Evolutionary conservation across 352 stramenopile genomes (phyloP).

Genomic region (Phytophthora hibernalis): DNA sequence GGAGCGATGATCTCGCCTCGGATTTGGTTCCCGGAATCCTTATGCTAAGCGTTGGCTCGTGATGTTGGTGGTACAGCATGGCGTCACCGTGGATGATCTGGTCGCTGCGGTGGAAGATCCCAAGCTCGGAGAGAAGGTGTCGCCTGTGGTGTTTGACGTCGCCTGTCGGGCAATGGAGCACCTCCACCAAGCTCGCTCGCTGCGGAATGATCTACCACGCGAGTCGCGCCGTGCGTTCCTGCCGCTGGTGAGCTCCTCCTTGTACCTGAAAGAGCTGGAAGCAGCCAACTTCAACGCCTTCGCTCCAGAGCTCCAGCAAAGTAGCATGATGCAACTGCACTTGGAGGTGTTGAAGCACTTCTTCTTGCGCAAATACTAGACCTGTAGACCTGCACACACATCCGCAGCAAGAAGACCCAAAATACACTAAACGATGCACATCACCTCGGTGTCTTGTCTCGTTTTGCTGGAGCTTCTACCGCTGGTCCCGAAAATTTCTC

Average conservation of each 20-base stretch:
- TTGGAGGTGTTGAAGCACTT: slow-evolving; percentile 79
- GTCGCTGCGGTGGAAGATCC: slow-evolving; percentile 65
- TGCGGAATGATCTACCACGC: slow-evolving; percentile 61
- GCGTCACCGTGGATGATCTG: slow-evolving; percentile 62
- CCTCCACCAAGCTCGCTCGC: slow-evolving; percentile 69
- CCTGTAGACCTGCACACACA: slow-evolving; percentile 24
- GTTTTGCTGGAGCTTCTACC: slow-evolving; percentile 28
- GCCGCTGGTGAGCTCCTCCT: slow-evolving; percentile 64
- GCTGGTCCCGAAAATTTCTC: slow-evolving; percentile 20
- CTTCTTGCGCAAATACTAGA: slow-evolving; percentile 82
- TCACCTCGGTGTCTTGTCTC: slow-evolving; percentile 27
- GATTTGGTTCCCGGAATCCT: slow-evolving; percentile 33
- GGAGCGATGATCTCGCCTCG: slow-evolving; percentile 7
- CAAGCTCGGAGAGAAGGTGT: slow-evolving; percentile 66
- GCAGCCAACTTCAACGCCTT: slow-evolving; percentile 86
- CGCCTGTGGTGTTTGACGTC: slow-evolving; percentile 90
- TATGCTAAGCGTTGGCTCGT: slow-evolving; percentile 33
- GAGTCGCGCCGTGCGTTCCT: slow-evolving; percentile 71
- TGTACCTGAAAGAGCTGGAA: slow-evolving; percentile 78
- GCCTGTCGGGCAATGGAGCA: slow-evolving; percentile 86
- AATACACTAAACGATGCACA: slow-evolving; percentile 37
- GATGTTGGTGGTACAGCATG: slow-evolving; percentile 45
- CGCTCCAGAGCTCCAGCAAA: slow-evolving; percentile 56
- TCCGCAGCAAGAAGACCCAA: slow-evolving; percentile 12
- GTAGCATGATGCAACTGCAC: slow-evolving; percentile 69